phyloP scores from a whole-genome alignment of 1,284 basidiomycete genomes.

The Psilocybe mexicana region DNA sequence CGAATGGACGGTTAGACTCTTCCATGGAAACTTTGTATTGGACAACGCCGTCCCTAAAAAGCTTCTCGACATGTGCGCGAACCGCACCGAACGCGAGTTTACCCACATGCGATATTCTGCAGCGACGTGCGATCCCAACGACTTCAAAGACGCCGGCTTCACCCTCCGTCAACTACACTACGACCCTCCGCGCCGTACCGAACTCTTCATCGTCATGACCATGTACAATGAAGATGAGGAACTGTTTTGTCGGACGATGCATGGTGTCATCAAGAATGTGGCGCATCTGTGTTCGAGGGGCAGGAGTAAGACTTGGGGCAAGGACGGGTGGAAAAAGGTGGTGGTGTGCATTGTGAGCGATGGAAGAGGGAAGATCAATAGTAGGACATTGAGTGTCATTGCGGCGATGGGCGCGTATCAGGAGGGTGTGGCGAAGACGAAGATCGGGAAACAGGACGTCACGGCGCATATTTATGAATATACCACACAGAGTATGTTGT shows the following conservation, averaged over 20 bases:
- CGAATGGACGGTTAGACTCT: constrained; percentile 55
- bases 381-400: constrained; percentile 81
- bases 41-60: constrained; percentile 87
- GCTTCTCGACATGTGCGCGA: constrained; percentile 76
- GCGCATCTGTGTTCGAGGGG: constrained; percentile 81
- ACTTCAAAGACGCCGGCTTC: constrained; percentile 80
- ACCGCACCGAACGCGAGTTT: constrained; percentile 84
- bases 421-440: constrained; percentile 85
- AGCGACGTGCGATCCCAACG: constrained; percentile 92
- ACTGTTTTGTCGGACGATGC: constrained; percentile 88
- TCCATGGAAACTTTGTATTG: constrained; percentile 88
- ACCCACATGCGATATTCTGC: constrained; percentile 94
- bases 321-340: constrained; percentile 96
- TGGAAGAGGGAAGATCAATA: constrained; percentile 84
- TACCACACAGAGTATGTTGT: constrained; percentile 73
- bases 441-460: constrained; percentile 84
- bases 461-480: constrained; percentile 95
- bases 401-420: constrained; percentile 88
- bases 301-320: constrained; percentile 91
- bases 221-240: constrained; percentile 80
- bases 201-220: constrained; percentile 71
- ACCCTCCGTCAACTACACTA: constrained; percentile 81
- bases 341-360: constrained; percentile 68
- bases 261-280: constrained; percentile 90
- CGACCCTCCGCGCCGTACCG: constrained; percentile 82